Evolutionary conservation across 2,329 filamentous ascomycete genomes (phyloP).

Genomic region (Hypocreales sp.): DNA sequence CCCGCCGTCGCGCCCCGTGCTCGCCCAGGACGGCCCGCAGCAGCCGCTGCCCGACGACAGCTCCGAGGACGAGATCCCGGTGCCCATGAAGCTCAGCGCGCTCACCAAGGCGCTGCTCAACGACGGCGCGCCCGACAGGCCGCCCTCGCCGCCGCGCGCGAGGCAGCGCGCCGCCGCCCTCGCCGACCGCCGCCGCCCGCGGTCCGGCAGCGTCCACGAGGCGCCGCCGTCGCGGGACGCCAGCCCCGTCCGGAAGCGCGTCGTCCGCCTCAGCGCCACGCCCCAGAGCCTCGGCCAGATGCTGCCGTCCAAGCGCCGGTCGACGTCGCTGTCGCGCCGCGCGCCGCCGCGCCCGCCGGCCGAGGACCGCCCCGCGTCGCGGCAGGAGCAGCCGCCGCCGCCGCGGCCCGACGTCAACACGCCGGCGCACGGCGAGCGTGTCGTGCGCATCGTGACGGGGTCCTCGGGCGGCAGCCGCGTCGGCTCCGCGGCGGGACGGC

Average conservation of each 20-base stretch:
- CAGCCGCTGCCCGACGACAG: constrained; percentile 53
- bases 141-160: constrained; percentile 29
- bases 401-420: constrained; percentile 31
- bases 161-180: no score
- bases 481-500: constrained; percentile 17
- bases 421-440: constrained; percentile 32
- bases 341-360: constrained; percentile 14
- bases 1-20: constrained; percentile 27
- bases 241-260: constrained; percentile 39
- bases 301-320: constrained; percentile 27
- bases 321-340: constrained; percentile 31
- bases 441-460: constrained; percentile 38
- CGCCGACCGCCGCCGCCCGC: constrained; percentile 24
- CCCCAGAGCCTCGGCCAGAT: constrained; percentile 26
- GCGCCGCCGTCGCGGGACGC: constrained; percentile 23
- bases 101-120: constrained; percentile 75
- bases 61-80: constrained; percentile 85
- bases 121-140: constrained; percentile 37
- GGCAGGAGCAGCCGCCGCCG: constrained; percentile 12
- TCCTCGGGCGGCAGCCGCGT: constrained; percentile 32
- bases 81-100: constrained; percentile 86
- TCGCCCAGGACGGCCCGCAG: constrained; percentile 17
- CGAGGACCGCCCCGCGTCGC: constrained; percentile 21
- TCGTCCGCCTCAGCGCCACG: constrained; percentile 39
- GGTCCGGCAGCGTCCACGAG: constrained; percentile 30